phyloP scores from a whole-genome alignment of 2,329 filamentous ascomycete genomes.

The Colletotrichum sublineola region DNA sequence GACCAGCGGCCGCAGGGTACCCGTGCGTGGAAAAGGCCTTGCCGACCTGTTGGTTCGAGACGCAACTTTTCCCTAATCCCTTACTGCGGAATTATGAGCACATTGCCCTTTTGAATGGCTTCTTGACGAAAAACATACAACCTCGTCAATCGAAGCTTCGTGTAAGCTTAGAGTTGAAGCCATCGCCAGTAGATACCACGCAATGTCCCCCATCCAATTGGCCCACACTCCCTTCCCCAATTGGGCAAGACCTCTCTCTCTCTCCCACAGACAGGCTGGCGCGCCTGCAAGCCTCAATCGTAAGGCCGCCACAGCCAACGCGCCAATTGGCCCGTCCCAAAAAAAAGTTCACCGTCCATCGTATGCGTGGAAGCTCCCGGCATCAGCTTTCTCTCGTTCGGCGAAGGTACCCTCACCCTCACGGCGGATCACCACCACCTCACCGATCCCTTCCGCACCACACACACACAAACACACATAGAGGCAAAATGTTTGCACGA shows the following conservation, averaged over 20 bases:
- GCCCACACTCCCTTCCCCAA: background rate
- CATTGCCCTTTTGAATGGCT: background rate
- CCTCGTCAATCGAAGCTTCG: background rate
- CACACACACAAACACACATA: slow-evolving; percentile 47
- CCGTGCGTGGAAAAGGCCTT: background rate
- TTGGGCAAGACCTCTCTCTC: slow-evolving; percentile 12
- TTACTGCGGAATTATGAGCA: background rate
- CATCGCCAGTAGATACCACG: slow-evolving; percentile 11
- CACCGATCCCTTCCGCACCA: slow-evolving; percentile 28
- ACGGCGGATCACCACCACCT: slow-evolving; percentile 27
- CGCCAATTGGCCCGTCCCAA: slow-evolving; percentile 37
- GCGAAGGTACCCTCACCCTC: slow-evolving; percentile 28
- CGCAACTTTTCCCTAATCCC: too few species aligned
- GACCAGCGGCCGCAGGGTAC: background rate
- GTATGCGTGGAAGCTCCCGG: slow-evolving; percentile 30
- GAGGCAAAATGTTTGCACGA: slow-evolving; percentile 63
- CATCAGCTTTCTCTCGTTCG: slow-evolving; percentile 25
- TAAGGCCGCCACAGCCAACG: slow-evolving; percentile 34
- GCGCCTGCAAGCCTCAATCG: slow-evolving; percentile 35
- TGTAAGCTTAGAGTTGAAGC: slow-evolving; percentile 18
- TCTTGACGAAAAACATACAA: background rate
- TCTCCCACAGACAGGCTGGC: background rate
- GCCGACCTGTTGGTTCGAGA: background rate
- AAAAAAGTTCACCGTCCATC: slow-evolving; percentile 42
- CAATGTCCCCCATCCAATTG: slow-evolving; percentile 13